phyloP scores from a whole-genome alignment of 2,329 filamentous ascomycete genomes.

The Pseudocercospora fijiensis region DNA sequence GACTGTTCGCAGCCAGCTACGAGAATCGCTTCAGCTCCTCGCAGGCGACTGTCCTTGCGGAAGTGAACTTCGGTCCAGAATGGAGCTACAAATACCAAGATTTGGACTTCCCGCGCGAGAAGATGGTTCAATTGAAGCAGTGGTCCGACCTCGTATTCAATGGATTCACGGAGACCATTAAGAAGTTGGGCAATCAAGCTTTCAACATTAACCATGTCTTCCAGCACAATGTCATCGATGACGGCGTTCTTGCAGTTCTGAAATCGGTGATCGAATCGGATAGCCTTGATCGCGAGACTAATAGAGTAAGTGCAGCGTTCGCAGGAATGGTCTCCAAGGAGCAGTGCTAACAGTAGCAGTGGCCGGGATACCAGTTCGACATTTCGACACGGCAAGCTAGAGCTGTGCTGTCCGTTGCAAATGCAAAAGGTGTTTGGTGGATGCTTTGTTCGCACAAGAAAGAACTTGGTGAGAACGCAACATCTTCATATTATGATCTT shows the following conservation, averaged over 20 bases:
- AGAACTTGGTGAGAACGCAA: not conserved
- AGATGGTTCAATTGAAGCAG: slow-evolving; percentile 4
- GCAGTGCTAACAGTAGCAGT: not conserved
- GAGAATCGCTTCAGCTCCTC: not conserved
- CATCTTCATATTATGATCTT: slow-evolving; percentile 7
- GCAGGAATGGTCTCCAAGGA: not conserved
- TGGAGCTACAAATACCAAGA: not conserved
- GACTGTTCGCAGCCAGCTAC: not conserved
- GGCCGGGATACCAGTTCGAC: slow-evolving; percentile 1
- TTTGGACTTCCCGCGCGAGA: not conserved
- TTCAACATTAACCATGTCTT: slow-evolving; percentile 5
- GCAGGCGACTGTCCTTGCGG: not conserved
- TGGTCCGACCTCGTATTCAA: slow-evolving; percentile 9
- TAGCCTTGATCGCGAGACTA: not conserved
- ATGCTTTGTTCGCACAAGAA: slow-evolving; percentile 14
- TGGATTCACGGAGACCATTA: not conserved
- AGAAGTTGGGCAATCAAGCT: not conserved
- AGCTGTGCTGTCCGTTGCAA: slow-evolving; percentile 5
- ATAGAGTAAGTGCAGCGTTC: slow-evolving; percentile 1
- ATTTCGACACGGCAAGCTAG: not conserved
- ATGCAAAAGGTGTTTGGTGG: slow-evolving; percentile 12
- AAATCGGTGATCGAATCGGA: slow-evolving; percentile 5
- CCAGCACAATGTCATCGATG: not conserved
- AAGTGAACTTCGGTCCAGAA: not conserved
- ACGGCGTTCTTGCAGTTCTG: not conserved